phyloP scores from a whole-genome alignment of 2,329 filamentous ascomycete genomes.

The Podosphaera xanthii region DNA sequence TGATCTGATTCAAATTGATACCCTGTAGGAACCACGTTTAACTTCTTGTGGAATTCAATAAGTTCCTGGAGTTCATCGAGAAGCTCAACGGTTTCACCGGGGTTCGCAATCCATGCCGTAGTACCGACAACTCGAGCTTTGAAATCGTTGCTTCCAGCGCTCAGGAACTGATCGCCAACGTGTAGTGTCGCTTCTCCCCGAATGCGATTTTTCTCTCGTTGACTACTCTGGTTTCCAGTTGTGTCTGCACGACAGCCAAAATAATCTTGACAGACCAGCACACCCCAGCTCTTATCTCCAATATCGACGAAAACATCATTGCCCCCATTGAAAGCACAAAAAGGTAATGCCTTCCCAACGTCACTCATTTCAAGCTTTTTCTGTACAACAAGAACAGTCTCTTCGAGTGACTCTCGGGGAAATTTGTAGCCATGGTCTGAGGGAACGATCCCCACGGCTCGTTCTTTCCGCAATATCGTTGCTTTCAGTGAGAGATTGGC shows the following conservation, averaged over 20 bases:
- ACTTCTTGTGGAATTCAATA: slow-evolving; percentile 5
- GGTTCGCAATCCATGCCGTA: slow-evolving; percentile 91
- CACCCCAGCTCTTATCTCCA: slow-evolving; percentile 92
- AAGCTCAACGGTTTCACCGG: slow-evolving; percentile 69
- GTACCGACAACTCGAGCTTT: slow-evolving; percentile 81
- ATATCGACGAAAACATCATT: slow-evolving; percentile 98
- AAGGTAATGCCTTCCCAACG: slow-evolving; percentile 49
- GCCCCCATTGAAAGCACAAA: slow-evolving; percentile 95
- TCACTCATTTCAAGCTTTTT: slow-evolving; percentile 68
- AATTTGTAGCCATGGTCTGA: slow-evolving; percentile 41
- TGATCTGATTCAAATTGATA: too few relatives aligned
- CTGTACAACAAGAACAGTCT: slow-evolving; percentile 85
- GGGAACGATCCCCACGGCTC: slow-evolving; percentile 59
- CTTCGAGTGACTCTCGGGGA: slow-evolving; percentile 72
- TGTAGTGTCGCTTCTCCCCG: slow-evolving; percentile 63
- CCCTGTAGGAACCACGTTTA: too few relatives aligned
- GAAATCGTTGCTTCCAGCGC: slow-evolving; percentile 90
- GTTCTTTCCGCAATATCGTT: slow-evolving; percentile 63
- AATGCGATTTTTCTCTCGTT: slow-evolving; percentile 21
- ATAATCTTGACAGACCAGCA: slow-evolving; percentile 75
- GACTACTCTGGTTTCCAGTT: slow-evolving; percentile 12
- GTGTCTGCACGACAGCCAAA: slow-evolving; percentile 33
- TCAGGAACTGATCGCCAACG: slow-evolving; percentile 91
- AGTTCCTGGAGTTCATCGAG: slow-evolving; percentile 57
- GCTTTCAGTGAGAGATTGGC: slow-evolving; percentile 60